Evolutionary conservation across 768 basidiomycete species (phyloP).

Genomic region (Mrakia frigida): DNA sequence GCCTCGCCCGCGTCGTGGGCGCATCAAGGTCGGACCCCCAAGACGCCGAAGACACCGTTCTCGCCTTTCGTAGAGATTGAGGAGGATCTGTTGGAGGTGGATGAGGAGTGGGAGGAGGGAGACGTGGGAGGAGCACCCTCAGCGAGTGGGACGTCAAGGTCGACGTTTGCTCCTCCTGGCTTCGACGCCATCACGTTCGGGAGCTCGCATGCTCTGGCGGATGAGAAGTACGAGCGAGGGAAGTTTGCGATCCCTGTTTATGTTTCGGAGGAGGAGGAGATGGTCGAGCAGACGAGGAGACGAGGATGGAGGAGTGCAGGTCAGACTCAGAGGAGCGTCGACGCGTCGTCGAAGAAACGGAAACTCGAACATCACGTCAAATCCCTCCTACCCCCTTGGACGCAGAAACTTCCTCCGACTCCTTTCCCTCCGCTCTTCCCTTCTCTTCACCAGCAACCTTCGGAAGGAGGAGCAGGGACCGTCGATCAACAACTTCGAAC

Average conservation of each 20-base stretch:
- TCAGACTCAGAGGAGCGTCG: no score
- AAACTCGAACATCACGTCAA: not conserved
- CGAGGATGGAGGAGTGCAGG: not conserved
- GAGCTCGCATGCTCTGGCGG: slow-evolving; percentile 56
- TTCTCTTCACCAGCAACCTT: not conserved
- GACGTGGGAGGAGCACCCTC: not conserved
- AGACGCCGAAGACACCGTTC: slow-evolving; percentile 25
- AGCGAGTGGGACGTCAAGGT: not conserved
- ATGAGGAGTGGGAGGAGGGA: not conserved
- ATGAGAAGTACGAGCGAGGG: slow-evolving; percentile 69
- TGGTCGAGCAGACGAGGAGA: not conserved
- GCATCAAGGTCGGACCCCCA: not conserved
- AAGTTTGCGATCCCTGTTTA: slow-evolving; percentile 61
- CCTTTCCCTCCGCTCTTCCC: not conserved
- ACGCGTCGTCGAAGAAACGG: not conserved
- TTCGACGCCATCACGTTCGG: slow-evolving; percentile 77
- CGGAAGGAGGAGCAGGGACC: no score
- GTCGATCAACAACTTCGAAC: not conserved
- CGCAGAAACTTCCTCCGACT: not conserved
- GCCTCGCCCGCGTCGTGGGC: slow-evolving; percentile 21
- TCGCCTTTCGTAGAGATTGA: slow-evolving; percentile 31
- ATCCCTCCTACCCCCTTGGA: not conserved
- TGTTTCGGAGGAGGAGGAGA: not conserved
- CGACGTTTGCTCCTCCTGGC: slow-evolving; percentile 32
- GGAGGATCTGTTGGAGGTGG: slow-evolving; percentile 24